Evolutionary conservation across 2,329 filamentous ascomycete genomes (phyloP).

Genomic region (Endothia cerciana): DNA sequence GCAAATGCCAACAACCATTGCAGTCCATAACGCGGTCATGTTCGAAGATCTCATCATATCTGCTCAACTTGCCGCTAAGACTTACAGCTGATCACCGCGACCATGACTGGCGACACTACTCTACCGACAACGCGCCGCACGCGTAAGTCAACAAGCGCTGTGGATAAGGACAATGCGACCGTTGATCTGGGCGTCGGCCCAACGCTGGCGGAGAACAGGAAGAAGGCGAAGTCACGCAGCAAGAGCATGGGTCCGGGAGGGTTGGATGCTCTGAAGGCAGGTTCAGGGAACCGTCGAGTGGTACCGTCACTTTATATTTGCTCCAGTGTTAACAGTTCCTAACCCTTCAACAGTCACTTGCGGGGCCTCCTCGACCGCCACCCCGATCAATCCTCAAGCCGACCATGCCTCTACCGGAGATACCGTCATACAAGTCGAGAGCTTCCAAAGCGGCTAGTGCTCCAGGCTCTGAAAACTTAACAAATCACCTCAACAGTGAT

Average conservation of each 20-base stretch:
- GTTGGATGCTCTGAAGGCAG: constrained; percentile 77
- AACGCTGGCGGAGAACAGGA: constrained; percentile 54
- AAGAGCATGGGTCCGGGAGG: constrained; percentile 96
- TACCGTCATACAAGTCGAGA: constrained; percentile 69
- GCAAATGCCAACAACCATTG: not conserved
- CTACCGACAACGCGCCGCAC: constrained; percentile 59
- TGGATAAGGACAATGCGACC: constrained; percentile 80
- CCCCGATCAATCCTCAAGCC: constrained; percentile 81
- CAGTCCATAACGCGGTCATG: constrained; percentile 11
- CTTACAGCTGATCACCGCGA: not conserved
- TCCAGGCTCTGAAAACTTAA: constrained; percentile 46
- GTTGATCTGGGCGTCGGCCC: constrained; percentile 64
- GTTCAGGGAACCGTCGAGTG: constrained; percentile 77
- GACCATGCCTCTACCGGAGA: constrained; percentile 69
- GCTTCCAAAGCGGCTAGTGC: constrained; percentile 42
- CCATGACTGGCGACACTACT: constrained; percentile 46
- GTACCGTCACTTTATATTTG: constrained; percentile 49
- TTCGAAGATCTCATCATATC: not conserved
- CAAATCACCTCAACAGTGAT: constrained; percentile 50
- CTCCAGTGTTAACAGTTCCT: constrained; percentile 40
- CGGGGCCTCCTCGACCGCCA: constrained; percentile 52
- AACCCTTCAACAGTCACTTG: constrained; percentile 54
- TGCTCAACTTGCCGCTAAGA: constrained; percentile 7
- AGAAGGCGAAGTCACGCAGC: constrained; percentile 74
- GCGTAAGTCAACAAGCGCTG: constrained; percentile 72